Percentiles rank a stretch among this genome's conserved stretches.
phyloP scores from a whole-genome alignment of 768 basidiomycete species.

The Galerina marginata region DNA sequence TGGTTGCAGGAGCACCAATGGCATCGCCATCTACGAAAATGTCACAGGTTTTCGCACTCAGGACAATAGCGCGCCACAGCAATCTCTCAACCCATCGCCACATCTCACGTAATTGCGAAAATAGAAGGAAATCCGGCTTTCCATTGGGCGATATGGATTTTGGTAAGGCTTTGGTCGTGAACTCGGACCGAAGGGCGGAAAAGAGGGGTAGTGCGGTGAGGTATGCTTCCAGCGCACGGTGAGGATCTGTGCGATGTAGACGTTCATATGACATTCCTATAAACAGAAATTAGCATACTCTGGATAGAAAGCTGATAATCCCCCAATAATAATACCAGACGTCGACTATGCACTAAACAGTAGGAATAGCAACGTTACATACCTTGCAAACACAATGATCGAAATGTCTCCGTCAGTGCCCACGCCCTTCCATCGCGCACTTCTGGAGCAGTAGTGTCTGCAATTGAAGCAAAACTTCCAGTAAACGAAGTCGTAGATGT shows the following conservation, averaged over 20 bases:
- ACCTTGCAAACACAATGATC: conserved; percentile 85
- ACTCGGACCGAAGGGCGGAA: conserved; percentile 50
- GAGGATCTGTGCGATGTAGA: conserved; percentile 51
- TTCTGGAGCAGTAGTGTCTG: conserved; percentile 50
- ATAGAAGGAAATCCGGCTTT: conserved; percentile 56
- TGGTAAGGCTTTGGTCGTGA: conserved; percentile 28
- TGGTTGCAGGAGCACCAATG: conserved; percentile 12
- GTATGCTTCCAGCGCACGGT: conserved; percentile 63
- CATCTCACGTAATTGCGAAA: conserved; percentile 76
- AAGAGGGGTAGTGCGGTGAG: conserved; percentile 60
- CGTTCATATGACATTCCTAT: conserved; percentile 81
- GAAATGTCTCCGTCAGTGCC: conserved; percentile 74
- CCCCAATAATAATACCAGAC: neutral
- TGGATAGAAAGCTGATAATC: neutral
- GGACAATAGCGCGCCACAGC: conserved; percentile 78
- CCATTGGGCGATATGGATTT: conserved; percentile 26
- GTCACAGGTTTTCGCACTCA: conserved; percentile 57
- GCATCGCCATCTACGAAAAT: conserved; percentile 38
- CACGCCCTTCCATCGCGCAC: conserved; percentile 74
- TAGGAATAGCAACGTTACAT: conserved; percentile 15
- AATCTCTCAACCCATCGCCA: conserved; percentile 87
- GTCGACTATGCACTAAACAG: neutral
- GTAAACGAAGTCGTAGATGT: conserved; percentile 54
- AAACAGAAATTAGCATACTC: conserved; percentile 5
- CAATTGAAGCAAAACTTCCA: conserved; percentile 52